A percentile compares a stretch with the other conserved stretches of the same genome.
Conservation (phyloP, 176 grass and related monocot genomes). For the Typha latifolia region DNA sequence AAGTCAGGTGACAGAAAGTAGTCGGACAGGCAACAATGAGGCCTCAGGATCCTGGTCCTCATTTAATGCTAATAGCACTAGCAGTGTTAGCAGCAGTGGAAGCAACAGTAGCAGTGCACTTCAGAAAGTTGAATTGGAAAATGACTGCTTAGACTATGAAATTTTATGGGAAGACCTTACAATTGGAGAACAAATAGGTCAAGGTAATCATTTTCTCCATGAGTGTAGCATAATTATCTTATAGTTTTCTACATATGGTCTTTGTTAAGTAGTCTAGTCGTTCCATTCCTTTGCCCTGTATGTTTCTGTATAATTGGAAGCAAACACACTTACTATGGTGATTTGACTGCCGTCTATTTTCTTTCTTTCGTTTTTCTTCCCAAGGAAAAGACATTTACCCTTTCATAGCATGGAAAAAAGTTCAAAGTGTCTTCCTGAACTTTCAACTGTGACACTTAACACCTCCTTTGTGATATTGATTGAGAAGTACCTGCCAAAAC, state of each 20-base stretch:
- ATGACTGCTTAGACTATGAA: conserved; percentile 93
- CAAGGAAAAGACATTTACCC: too few relatives aligned
- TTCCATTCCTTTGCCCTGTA: background rate
- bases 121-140: conserved; percentile 79
- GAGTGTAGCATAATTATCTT: background rate
- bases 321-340: too few relatives aligned
- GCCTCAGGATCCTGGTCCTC: conserved; percentile 83
- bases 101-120: conserved; percentile 78
- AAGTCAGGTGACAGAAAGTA: conserved; percentile 34
- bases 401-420: too few relatives aligned
- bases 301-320: background rate
- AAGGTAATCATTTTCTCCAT: conserved; percentile 50
- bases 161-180: conserved; percentile 97
- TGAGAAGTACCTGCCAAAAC: too few relatives aligned
- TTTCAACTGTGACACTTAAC: too few relatives aligned
- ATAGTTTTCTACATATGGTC: background rate
- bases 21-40: conserved; percentile 45
- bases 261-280: too few relatives aligned
- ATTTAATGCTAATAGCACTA: conserved; percentile 86
- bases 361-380: background rate
- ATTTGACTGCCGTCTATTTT: background rate
- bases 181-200: conserved; percentile 89
- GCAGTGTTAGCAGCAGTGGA: conserved; percentile 86
- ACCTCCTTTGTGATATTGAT: too few relatives aligned
- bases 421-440: too few relatives aligned